phyloP scores from a whole-genome alignment of 352 stramenopile genomes.

The Globisporangium camurandrum region DNA sequence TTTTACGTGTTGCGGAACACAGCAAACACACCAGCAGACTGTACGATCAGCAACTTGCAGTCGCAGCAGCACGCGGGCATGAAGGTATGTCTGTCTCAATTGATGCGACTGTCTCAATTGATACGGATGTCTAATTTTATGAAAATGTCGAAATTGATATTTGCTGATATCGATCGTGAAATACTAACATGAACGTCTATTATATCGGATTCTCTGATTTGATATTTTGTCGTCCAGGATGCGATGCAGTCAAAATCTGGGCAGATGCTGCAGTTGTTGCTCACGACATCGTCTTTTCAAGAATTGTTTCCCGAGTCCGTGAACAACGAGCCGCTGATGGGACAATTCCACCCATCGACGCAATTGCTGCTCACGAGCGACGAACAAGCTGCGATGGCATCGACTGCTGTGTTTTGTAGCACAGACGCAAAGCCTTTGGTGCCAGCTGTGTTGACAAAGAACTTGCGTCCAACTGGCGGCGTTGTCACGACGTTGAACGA shows the following conservation, averaged over 20 bases:
- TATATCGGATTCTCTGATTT: too few species aligned
- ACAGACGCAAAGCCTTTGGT: conserved; percentile 58
- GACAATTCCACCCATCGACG: conserved; percentile 30
- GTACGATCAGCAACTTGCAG: conserved; percentile 79
- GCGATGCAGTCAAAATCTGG: conserved; percentile 80
- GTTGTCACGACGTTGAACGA: conserved; percentile 32
- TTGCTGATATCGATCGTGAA: too few species aligned
- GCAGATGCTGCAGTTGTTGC: conserved; percentile 75
- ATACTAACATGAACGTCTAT: too few species aligned
- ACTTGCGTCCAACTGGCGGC: conserved; percentile 15
- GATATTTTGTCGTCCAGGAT: conserved; percentile 20
- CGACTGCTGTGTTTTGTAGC: conserved; percentile 66
- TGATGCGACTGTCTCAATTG: background rate
- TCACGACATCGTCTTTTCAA: conserved; percentile 80
- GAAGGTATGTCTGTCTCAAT: conserved; percentile 20
- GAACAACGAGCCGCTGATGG: conserved; percentile 21
- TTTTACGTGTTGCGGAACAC: conserved; percentile 84
- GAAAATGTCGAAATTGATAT: too few species aligned
- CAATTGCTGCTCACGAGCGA: conserved; percentile 59
- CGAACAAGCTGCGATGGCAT: conserved; percentile 65
- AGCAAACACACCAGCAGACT: conserved; percentile 74
- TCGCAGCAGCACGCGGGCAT: conserved; percentile 76
- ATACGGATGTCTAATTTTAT: background rate
- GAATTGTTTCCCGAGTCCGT: conserved; percentile 46
- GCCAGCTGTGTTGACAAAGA: conserved; percentile 43